Evolutionary conservation across 2,329 filamentous ascomycete genomes (phyloP), one percentile per base, ranked within the genome.

Genomic region (Rutstroemia sp.): DNA sequence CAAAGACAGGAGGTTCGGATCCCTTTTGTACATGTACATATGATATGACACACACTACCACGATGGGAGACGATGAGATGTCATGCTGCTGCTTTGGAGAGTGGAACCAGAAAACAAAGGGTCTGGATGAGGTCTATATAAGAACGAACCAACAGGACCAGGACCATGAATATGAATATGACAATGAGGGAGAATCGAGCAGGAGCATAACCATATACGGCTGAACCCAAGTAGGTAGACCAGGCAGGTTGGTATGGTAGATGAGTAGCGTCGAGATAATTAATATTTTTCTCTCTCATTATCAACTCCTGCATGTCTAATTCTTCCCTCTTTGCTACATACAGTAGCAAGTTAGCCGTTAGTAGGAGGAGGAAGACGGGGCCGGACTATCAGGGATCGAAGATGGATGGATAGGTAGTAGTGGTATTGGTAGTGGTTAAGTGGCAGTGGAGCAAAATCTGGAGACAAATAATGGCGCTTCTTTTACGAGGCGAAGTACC

Each of bases 111-210:
- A 42, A 17, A 42, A 42, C n/a, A 39, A 49, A 59, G 62, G 65
- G 63, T 60, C 60, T 56, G 51, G 41, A 55, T 57, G 56, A 56
- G 57, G 60, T 58, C 58, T 60, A 64, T 66, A 66, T 66, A 65
- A 55, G 60, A 48, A 50, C 51, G 57, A 52, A 57, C 51, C 53
- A 56, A 57, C 59, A 48, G 54, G 37, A 50, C 47, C 30, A 34
- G 30, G 30, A 34, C 30, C 30, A 34, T 12, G 30, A 34, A 34
- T 34, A 34, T 12, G 30, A 34, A 12, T 12, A 34, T 34, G 30
- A 34, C 10, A 34, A 34, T 34, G 30, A 34, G 10, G 8, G 30
- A 34, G 30, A 12, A 34, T 34, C 12, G 30, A 34, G 30, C 30
- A 34, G 30, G 30, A 34, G 30, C 30, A 34, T 34, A 34, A 58